Evolutionary conservation across 306 rosid genomes (phyloP), one percentile per base, ranked within the genome.

Genomic region (Sophora flavescens): DNA sequence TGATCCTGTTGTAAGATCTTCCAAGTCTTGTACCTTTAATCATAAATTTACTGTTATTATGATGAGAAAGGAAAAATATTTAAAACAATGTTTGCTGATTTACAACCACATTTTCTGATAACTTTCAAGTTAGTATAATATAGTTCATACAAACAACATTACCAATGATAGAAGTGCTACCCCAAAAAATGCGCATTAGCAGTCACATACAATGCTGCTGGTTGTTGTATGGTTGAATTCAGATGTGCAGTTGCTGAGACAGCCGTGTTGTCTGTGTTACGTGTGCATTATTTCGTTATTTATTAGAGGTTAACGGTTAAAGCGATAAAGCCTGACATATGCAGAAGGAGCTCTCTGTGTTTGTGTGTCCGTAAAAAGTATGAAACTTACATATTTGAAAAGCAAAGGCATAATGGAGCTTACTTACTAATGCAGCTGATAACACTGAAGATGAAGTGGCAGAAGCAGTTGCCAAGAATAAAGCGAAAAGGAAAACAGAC

Each of bases 391-490:
- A 13, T 18, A 64, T 30, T 6, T 17, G 42, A 48, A 66, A 48
- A n/a, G 44, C 52, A 63, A 56, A 57, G 58, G 78, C 71, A 45
- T 62, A 66, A 68, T 57, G 54, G 44, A 33, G 64, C 54, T 75
- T 81, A 47, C 52, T 77, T 81, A 56, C 67, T 75, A 68, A 50
- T 85, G 84, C 86, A 86, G 93, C 51, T 78, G 97, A 81, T 83
- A 76, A 44, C 32, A 81, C 80, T 62, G 96, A 84, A 30, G 92
- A 90, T 68, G 90, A 90, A 28, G 92, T 88, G 69, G 89, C 70
- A 17, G 87, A 83, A 56, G 86, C 76, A 36, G 72, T 62, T 84
- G 58, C 70, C 64, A 72, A 18, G 75, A 86, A 75, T 79, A 86
- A 68, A 83, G 84, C 32, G 26, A 70, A 85, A 68, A 84, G 85